phyloP scores from a whole-genome alignment of 129 eudicot species.

The Calendula officinalis region DNA sequence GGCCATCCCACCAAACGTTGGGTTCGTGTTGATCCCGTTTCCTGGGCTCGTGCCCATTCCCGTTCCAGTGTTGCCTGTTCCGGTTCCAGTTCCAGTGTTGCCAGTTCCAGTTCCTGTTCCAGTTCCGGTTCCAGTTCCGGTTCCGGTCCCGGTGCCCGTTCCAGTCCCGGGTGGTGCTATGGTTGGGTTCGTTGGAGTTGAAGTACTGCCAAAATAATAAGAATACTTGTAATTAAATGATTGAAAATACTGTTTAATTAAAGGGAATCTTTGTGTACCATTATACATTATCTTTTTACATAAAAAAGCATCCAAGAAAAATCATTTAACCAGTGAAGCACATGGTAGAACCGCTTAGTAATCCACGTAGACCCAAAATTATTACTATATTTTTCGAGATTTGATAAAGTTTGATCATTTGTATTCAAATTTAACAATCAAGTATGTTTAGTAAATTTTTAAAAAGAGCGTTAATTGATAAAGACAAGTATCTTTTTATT shows the following conservation, averaged over 20 bases:
- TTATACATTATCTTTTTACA: not conserved
- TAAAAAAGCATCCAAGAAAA: not conserved
- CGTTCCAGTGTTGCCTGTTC: constrained; percentile 13
- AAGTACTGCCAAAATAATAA: constrained; percentile 18
- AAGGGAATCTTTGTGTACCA: constrained; percentile 1
- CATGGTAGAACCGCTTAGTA: not conserved
- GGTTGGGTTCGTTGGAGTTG: constrained; percentile 43
- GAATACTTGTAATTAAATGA: not conserved
- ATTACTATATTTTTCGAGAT: not conserved
- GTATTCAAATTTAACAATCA: not conserved
- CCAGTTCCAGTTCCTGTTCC: not conserved
- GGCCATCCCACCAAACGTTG: constrained; percentile 33
- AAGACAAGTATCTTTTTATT: too few relatives aligned
- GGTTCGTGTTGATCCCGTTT: constrained; percentile 35
- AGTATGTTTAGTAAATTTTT: not conserved
- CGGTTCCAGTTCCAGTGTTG: not conserved
- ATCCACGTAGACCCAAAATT: not conserved
- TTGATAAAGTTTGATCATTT: not conserved
- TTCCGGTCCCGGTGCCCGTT: constrained; percentile 22
- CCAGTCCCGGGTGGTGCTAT: constrained; percentile 29
- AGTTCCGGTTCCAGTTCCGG: constrained; percentile 11
- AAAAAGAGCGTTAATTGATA: too few relatives aligned
- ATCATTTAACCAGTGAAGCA: not conserved
- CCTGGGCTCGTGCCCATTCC: constrained; percentile 8
- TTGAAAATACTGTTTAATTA: not conserved